A percentile compares a stretch with the other conserved stretches of the same genome.
phyloP scores from a whole-genome alignment of 345 rosid genomes.

The Corchorus capsularis region DNA sequence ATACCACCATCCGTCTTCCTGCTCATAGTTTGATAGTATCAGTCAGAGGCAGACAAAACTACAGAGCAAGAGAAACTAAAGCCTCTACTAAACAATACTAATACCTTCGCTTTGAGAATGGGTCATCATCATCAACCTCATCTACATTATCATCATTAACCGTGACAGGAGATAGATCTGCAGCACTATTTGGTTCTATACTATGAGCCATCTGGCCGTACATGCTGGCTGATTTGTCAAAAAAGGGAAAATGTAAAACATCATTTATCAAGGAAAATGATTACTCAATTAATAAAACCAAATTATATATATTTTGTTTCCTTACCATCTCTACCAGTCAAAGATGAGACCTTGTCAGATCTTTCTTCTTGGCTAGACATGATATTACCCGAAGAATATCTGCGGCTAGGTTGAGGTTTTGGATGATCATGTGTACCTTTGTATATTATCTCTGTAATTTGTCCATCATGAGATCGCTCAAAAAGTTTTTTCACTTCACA shows the following conservation, averaged over 20 bases:
- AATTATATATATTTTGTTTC: not conserved
- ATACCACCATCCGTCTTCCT: conserved; percentile 84
- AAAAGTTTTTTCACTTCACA: conserved; percentile 97
- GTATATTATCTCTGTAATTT: conserved; percentile 84
- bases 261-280: conserved; percentile 5
- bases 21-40: conserved; percentile 29
- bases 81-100: conserved; percentile 19
- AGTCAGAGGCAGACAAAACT: conserved; percentile 24
- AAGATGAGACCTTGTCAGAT: conserved; percentile 53
- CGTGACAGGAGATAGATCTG: conserved; percentile 53
- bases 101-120: conserved; percentile 82
- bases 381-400: conserved; percentile 61
- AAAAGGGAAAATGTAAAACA: conserved; percentile 15
- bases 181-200: conserved; percentile 50
- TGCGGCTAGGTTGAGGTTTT: conserved; percentile 88
- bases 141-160: conserved; percentile 62
- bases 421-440: conserved; percentile 98
- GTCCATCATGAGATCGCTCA: conserved; percentile 93
- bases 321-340: conserved; percentile 67
- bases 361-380: conserved; percentile 75
- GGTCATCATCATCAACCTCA: conserved; percentile 80
- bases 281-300: conserved; percentile 2
- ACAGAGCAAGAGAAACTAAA: conserved; percentile 16
- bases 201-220: conserved; percentile 50
- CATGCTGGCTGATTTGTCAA: conserved; percentile 61